phyloP scores from a whole-genome alignment of 2,329 filamentous ascomycete genomes.

The Arthrobotrys sinensis region DNA sequence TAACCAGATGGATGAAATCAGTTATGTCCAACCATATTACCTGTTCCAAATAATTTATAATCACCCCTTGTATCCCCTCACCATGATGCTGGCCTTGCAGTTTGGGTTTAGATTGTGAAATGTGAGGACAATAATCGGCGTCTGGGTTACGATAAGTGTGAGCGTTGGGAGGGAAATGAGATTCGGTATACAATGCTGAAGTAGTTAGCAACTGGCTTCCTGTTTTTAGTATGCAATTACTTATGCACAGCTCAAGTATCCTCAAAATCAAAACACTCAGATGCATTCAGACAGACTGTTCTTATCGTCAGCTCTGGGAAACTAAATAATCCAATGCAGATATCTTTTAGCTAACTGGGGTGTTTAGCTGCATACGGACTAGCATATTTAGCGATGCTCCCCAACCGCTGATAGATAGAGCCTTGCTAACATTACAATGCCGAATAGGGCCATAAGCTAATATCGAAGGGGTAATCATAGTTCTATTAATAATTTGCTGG shows the following conservation, averaged over 20 bases:
- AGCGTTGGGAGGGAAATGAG: conserved; percentile 1
- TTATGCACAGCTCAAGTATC: conserved; percentile 11
- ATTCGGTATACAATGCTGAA: neutral
- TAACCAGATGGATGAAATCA: neutral
- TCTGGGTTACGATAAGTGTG: neutral
- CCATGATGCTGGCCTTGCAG: neutral
- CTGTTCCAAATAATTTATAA: neutral
- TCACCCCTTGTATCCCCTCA: conserved; percentile 1
- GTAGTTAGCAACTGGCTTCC: conserved; percentile 4
- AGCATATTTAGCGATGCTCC: neutral
- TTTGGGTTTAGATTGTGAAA: conserved; percentile 3
- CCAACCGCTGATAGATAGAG: neutral
- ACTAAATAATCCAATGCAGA: neutral
- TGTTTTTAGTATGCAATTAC: conserved; percentile 13
- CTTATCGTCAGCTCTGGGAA: neutral
- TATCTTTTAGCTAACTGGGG: neutral
- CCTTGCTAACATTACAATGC: neutral
- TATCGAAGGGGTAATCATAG: too few species aligned
- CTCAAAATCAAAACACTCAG: neutral
- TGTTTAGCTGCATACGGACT: conserved; percentile 8
- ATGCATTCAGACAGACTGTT: conserved; percentile 7
- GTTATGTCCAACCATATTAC: conserved; percentile 5
- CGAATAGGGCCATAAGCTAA: neutral
- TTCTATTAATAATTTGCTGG: neutral
- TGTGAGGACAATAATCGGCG: neutral